Evolutionary conservation across 1,284 basidiomycete genomes (phyloP).

Genomic region (Ustanciosporium gigantosporum): DNA sequence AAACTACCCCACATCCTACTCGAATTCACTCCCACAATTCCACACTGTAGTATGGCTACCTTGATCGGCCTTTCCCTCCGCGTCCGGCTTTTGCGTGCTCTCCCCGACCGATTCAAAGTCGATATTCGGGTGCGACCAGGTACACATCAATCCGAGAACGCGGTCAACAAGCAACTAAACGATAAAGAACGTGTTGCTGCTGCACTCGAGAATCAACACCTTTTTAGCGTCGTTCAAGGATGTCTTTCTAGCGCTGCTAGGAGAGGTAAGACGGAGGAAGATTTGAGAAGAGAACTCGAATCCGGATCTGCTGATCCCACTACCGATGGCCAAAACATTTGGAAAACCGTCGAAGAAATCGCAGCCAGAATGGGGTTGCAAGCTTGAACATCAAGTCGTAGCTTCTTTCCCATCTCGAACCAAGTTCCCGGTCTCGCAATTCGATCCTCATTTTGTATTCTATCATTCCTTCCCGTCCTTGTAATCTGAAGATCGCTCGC

Average conservation of each 20-base stretch:
- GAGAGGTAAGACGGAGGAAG: conserved; percentile 56
- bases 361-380: conserved; percentile 26
- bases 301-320: conserved; percentile 3
- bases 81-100: conserved; percentile 83
- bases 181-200: conserved; percentile 98
- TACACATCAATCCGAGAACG: conserved; percentile 90
- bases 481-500: neutral
- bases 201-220: conserved; percentile 85
- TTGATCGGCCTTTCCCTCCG: conserved; percentile 92
- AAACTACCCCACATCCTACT: conserved; percentile 66
- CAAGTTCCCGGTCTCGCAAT: too few species aligned
- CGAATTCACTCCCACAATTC: conserved; percentile 83
- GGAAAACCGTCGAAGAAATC: conserved; percentile 41
- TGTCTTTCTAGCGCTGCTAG: conserved; percentile 70
- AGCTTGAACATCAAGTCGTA: conserved; percentile 10
- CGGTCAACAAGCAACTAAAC: conserved; percentile 97
- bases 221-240: conserved; percentile 85
- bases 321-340: conserved; percentile 20
- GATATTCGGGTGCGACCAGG: conserved; percentile 91
- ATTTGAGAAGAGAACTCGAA: conserved; percentile 15
- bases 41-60: conserved; percentile 97
- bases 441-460: neutral
- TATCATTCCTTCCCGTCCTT: neutral
- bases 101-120: conserved; percentile 90
- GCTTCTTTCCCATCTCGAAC: neutral